Conservation (phyloP, 371 early-diverging fungal species). For the Phascolomyces articulosus region DNA sequence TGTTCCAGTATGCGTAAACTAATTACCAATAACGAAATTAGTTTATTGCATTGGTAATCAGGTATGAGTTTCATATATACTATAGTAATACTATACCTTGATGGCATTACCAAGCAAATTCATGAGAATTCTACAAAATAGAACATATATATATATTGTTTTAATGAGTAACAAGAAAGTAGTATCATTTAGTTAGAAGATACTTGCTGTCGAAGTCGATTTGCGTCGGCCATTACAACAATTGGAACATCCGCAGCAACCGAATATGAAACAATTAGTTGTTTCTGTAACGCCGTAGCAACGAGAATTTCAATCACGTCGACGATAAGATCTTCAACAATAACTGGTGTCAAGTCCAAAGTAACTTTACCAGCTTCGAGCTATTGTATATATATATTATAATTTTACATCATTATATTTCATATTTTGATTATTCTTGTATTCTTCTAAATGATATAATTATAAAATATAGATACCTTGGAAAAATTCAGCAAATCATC, state of each 20-base stretch:
- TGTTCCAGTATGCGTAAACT: slow-evolving; percentile 58
- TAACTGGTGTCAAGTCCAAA: slow-evolving; percentile 48
- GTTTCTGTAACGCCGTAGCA: slow-evolving; percentile 55
- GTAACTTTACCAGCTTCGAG: slow-evolving; percentile 59
- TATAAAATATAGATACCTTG: slow-evolving; percentile 33
- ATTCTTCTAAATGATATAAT: too few species aligned
- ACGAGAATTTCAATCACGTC: slow-evolving; percentile 60
- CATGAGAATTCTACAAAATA: slow-evolving; percentile 27
- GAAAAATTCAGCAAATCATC: slow-evolving; percentile 68
- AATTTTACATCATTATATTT: too few species aligned
- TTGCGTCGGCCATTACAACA: slow-evolving; percentile 51
- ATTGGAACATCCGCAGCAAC: slow-evolving; percentile 40
- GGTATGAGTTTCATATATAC: too few species aligned
- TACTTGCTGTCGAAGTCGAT: slow-evolving; percentile 40
- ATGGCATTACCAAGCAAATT: slow-evolving; percentile 47
- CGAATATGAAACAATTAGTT: slow-evolving; percentile 48
- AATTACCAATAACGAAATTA: slow-evolving; percentile 2
- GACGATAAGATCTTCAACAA: slow-evolving; percentile 56
- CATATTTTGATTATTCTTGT: too few species aligned
- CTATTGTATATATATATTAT: too few species aligned
- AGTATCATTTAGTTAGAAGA: not conserved
- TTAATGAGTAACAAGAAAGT: not conserved
- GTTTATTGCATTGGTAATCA: too few species aligned
- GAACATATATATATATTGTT: not conserved
- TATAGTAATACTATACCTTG: slow-evolving; percentile 15